Evolutionary conservation across 768 basidiomycete genomes (phyloP).

Genomic region (Suillus fuscotomentosus): DNA sequence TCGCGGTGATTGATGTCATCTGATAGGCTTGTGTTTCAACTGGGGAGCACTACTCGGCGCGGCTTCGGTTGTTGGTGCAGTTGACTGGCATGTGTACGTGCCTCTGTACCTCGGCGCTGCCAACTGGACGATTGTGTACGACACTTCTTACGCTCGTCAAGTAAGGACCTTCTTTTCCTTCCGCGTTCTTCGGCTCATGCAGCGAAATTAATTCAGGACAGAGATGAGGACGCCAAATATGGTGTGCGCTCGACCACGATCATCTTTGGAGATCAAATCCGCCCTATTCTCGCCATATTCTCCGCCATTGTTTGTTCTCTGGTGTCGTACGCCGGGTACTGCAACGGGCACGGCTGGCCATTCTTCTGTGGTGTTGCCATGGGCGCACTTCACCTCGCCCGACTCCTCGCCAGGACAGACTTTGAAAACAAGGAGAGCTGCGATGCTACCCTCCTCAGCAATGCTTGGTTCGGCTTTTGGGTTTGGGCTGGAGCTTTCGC

Average conservation of each 20-base stretch:
- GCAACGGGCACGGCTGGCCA: conserved; percentile 39
- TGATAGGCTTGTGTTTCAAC: neutral
- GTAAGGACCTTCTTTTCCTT: neutral
- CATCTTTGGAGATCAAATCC: conserved; percentile 61
- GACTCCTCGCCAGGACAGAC: neutral
- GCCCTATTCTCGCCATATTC: conserved; percentile 54
- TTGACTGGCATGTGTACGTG: neutral
- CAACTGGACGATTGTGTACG: neutral
- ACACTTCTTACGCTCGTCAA: neutral
- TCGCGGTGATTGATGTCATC: neutral
- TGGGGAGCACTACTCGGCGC: neutral
- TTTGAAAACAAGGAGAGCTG: neutral
- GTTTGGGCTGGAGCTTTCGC: neutral
- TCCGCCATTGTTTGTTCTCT: conserved; percentile 54
- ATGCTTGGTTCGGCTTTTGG: neutral
- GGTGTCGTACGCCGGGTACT: conserved; percentile 42
- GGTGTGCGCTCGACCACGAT: conserved; percentile 79
- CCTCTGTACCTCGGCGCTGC: neutral
- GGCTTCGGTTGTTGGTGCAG: neutral
- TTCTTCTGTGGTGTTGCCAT: neutral
- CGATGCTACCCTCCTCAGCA: neutral
- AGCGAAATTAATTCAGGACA: conserved; percentile 56
- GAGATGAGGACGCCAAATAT: conserved; percentile 65
- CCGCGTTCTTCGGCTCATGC: conserved; percentile 46
- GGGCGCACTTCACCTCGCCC: neutral